Base-by-base conservation (phyloP, 192 early-diverging fungal species). In the Backusella circina region DNA sequence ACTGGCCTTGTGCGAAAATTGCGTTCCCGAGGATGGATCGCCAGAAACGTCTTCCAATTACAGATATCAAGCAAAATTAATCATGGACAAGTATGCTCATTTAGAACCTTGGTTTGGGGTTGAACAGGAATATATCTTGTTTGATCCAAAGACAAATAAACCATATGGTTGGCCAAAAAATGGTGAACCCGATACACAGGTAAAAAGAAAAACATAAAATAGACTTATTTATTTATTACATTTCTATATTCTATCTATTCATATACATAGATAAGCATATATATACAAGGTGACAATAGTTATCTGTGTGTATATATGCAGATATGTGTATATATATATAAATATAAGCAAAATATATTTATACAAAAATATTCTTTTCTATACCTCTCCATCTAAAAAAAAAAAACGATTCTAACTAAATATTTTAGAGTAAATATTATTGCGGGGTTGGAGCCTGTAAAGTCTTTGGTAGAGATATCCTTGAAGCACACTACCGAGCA, bases 91-190 rank as follows among this genome's bases (percentile, higher is more conserved):
- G 39, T 74, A 81, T 74, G 76, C 75, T n/a, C 72, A 82, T 39
- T 16, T 70, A 18, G 71, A 84, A 41, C 79, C 87, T 39, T 88
- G 87, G 87, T 88, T 88, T 74, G 87, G 87, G 71, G 82, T 88
- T 69, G 87, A 88, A 69, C 86, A 88, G 77, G 86, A 87, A 70
- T 88, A 88, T 39, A 84, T 82, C 23, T 72, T 88, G 26, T 74
- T 88, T 50, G 86, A 88, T 76, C 30, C 64, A 7, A 78, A 86
- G 13, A 80, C 74, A 21, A 36, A 68, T 1, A 79, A 74, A 72
- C 84, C 83, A n/a, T 78, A 81, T 47, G 86, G 86, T 33, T 88
- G 87, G 87, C 87, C 87, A 30, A 78, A 79, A 39, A 69, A 77
- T n/a, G 87, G 87, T 41, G 84, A 67, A 72, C 87, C 87, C 5